phyloP scores from a whole-genome alignment of 2,329 filamentous ascomycete genomes.

The Trichoderma hamatum region DNA sequence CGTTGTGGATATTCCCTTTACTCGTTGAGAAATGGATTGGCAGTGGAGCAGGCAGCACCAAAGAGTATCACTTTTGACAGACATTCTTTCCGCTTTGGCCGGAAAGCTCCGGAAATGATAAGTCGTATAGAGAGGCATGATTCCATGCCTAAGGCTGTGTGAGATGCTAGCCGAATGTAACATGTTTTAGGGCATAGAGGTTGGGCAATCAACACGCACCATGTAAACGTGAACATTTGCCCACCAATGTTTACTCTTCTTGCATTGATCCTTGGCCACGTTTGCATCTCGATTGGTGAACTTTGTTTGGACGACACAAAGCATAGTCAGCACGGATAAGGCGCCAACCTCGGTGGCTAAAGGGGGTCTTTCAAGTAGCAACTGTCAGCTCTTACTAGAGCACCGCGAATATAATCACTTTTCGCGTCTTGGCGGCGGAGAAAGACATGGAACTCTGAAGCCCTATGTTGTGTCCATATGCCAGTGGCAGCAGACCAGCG shows the following conservation, averaged over 20 bases:
- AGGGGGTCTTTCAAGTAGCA: neutral
- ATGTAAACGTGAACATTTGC: neutral
- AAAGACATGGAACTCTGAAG: neutral
- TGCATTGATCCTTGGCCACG: neutral
- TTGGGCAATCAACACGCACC: neutral
- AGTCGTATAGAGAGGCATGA: neutral
- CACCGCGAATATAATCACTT: neutral
- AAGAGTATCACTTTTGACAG: neutral
- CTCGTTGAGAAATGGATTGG: neutral
- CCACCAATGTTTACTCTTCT: no score
- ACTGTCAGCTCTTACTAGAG: neutral
- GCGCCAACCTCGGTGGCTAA: neutral
- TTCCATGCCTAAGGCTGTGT: neutral
- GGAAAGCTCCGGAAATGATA: conserved; percentile 21
- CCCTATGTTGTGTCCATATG: neutral
- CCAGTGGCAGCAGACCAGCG: neutral
- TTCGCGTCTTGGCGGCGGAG: neutral
- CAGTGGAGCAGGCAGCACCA: neutral
- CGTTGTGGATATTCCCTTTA: neutral
- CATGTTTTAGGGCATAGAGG: neutral
- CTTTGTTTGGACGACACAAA: neutral
- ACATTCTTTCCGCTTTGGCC: neutral
- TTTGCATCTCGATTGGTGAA: neutral
- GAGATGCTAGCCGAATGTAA: neutral
- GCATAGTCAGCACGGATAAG: neutral